Evolutionary conservation across 2,329 filamentous ascomycete genomes (phyloP).

Genomic region (Ustulina deusta): DNA sequence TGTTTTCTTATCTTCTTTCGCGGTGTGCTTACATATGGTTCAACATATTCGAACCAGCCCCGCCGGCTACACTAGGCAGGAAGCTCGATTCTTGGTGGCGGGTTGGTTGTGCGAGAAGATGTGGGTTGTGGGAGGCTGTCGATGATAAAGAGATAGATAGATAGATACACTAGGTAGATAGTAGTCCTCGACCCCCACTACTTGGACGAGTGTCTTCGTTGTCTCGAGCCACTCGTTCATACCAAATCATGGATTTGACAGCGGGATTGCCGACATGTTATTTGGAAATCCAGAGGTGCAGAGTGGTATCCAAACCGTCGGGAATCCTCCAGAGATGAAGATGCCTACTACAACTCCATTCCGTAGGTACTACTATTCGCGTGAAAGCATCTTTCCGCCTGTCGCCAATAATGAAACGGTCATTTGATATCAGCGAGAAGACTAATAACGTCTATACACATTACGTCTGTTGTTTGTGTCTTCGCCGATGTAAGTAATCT

Average conservation of each 20-base stretch:
- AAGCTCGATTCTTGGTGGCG: neutral
- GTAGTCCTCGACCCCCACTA: conserved; percentile 20
- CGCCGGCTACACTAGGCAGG: neutral
- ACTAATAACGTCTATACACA: neutral
- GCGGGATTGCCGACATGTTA: conserved; percentile 36
- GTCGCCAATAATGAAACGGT: neutral
- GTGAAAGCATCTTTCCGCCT: conserved; percentile 21
- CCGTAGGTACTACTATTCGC: neutral
- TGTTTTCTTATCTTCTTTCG: neutral
- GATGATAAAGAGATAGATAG: neutral
- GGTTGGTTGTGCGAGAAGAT: conserved; percentile 13
- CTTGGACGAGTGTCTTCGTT: conserved; percentile 14
- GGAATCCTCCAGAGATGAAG: conserved; percentile 17
- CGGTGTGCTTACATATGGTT: conserved; percentile 1
- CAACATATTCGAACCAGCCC: neutral
- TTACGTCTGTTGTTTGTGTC: neutral
- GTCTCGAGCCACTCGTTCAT: conserved; percentile 31
- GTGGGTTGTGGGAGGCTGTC: neutral
- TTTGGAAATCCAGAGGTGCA: conserved; percentile 22
- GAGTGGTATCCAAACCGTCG: conserved; percentile 35
- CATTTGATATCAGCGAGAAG: neutral
- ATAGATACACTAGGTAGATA: too few relatives aligned
- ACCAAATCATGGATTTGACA: conserved; percentile 21
- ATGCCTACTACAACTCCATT: neutral
- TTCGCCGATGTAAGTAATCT: neutral